A percentile compares a stretch with the other conserved stretches of the same genome.
These are phyloP conservation scores for Sporisorium iseilematis-ciliati DNA, from an alignment of 1,284 basidiomycete genomes.

Conservation along the genomic window DNA sequence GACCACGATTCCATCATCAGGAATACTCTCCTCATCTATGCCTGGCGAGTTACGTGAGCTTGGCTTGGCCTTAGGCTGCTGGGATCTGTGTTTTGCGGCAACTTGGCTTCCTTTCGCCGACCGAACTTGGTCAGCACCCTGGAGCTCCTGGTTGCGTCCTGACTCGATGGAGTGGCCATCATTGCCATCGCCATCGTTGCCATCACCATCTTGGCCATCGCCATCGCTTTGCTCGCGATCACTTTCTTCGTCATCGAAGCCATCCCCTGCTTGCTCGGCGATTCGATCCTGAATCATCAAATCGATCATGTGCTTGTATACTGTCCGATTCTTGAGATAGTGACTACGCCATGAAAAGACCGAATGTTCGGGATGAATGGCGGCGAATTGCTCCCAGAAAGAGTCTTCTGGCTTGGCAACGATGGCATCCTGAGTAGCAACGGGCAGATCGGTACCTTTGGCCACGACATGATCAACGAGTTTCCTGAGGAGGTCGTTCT, in stretches of 20 bases:
- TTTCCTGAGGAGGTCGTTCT: slow-evolving; percentile 7
- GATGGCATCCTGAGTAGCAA: slow-evolving; percentile 13
- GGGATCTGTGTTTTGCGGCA: background rate
- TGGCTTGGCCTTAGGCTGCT: background rate
- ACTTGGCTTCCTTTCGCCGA: background rate
- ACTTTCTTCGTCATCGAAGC: background rate
- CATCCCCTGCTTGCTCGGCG: slow-evolving; percentile 4
- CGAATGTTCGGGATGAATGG: slow-evolving; percentile 20
- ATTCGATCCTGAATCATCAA: slow-evolving; percentile 9
- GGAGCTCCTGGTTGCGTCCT: background rate
- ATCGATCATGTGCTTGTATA: slow-evolving; percentile 27
- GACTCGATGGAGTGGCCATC: background rate
- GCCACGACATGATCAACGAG: slow-evolving; percentile 14
- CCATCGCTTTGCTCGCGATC: background rate
- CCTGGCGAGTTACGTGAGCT: no score
- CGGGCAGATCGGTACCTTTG: slow-evolving; percentile 6
- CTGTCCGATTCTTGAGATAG: slow-evolving; percentile 33
- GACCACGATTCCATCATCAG: slow-evolving; percentile 32
- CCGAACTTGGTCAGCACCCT: background rate
- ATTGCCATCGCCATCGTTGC: background rate
- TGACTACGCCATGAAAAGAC: slow-evolving; percentile 38
- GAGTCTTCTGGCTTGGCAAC: slow-evolving; percentile 20
- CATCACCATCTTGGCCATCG: background rate
- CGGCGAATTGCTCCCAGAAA: slow-evolving; percentile 34
- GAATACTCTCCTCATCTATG: slow-evolving; percentile 4